A percentile compares a stretch with the other conserved stretches of the same genome.
Evolutionary conservation across 768 basidiomycete species (phyloP).

Genomic region (Austroboletus eburneus): DNA sequence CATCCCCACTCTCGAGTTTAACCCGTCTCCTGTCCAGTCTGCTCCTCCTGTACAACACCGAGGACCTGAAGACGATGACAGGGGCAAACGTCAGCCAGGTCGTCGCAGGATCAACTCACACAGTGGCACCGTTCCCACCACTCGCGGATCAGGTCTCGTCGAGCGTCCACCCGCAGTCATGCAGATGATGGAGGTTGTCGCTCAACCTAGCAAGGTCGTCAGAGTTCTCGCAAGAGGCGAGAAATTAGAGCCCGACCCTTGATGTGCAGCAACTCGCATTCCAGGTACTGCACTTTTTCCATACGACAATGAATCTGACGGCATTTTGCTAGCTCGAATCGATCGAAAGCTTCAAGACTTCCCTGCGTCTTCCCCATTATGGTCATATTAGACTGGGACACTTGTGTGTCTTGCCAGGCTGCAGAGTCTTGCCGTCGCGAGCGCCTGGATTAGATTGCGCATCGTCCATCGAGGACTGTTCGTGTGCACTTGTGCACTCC

Average conservation of each 20-base stretch:
- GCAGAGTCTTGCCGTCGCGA: conserved; percentile 19
- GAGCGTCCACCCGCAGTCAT: conserved; percentile 75
- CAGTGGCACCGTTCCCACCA: conserved; percentile 9
- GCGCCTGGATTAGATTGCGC: conserved; percentile 13
- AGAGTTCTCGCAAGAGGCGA: conserved; percentile 81
- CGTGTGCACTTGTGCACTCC: conserved; percentile 23
- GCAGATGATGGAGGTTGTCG: conserved; percentile 77
- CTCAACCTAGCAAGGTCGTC: conserved; percentile 71
- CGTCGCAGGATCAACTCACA: conserved; percentile 31
- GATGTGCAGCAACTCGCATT: background rate
- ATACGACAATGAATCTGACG: background rate
- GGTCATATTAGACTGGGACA: conserved; percentile 20
- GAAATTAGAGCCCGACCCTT: conserved; percentile 61
- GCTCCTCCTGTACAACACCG: conserved; percentile 18
- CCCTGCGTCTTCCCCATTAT: conserved; percentile 15
- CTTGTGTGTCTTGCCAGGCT: conserved; percentile 22
- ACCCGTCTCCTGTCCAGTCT: conserved; percentile 27
- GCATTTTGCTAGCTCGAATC: conserved; percentile 6
- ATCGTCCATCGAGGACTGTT: conserved; percentile 22
- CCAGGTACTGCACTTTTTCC: conserved; percentile 10
- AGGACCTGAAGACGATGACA: conserved; percentile 33
- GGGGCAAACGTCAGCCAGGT: conserved; percentile 22
- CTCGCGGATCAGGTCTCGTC: conserved; percentile 47
- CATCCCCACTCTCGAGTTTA: conserved; percentile 52
- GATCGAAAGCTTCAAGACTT: conserved; percentile 17